Evolutionary conservation across 306 rosid genomes (phyloP), one percentile per base, ranked within the genome.

Genomic region (Ormosia semicastrata): DNA sequence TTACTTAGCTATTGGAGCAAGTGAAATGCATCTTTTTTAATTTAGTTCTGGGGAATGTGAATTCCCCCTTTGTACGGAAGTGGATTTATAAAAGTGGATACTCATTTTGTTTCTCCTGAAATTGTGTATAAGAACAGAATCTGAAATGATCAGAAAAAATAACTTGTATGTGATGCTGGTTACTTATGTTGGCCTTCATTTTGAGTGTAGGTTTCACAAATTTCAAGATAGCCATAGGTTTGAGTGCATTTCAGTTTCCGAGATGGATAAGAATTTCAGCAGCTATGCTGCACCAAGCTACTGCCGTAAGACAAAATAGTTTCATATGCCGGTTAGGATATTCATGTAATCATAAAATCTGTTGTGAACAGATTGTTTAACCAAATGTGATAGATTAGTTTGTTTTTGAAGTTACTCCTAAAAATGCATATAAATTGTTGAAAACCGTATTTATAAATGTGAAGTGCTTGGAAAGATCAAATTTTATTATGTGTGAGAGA

Each of bases 61-160:
- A 67, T 44, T 82, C 78, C 88, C 82, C 71, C 56, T 47, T 66
- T 88, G 82, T 82, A 85, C 75, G 72, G 82, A 64, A 81, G 58
- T 82, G 85, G 77, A 83, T 81, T 73, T 76, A 81, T 44, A 50
- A 14, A 54, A 78, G 73, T 66, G 65, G 80, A 83, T 82, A 64
- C 86, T 79, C 59, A 60, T 85, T 18, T 75, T 79, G 76, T 89
- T 69, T 69, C 82, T 83, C 79, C 80, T 75, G 24, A 84, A 88
- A 77, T 86, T 91, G 87, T 91, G 85, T 88, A 85, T 73, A 86
- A 84, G 63, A 86, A 85, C 82, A 49, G 86, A 52, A 73, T 67
- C 67, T 78, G 50, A 78, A 76, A 63, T 83, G 73, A 66, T 58
- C 83, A n/a, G 84, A 82, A 74, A 68, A 68, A 77, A 78, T 76